Evolutionary conservation across 2,329 filamentous ascomycete genomes (phyloP).

Genomic region (Claviceps sp.): DNA sequence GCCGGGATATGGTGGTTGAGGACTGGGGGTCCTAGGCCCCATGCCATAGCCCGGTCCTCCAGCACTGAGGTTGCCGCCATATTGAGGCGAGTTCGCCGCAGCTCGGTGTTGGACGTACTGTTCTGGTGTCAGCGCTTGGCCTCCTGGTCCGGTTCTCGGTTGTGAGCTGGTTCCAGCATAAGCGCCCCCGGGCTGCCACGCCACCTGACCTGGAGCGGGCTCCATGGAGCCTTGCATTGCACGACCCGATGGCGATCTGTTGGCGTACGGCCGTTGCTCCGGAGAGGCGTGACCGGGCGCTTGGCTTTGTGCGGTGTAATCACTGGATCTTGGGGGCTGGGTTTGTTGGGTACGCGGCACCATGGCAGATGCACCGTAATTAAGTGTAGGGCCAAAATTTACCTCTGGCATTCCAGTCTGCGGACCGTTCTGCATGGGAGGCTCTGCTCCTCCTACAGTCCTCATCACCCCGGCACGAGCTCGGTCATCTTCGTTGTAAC

Average conservation of each 20-base stretch:
- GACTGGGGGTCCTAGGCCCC: constrained; percentile 13
- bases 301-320: constrained; percentile 8
- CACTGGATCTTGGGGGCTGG: constrained; percentile 10
- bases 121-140: constrained; percentile 54
- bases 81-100: constrained; percentile 38
- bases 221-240: constrained; percentile 36
- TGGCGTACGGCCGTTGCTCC: constrained; percentile 10
- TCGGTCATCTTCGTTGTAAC: constrained; percentile 41
- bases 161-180: constrained; percentile 28
- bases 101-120: constrained; percentile 73
- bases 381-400: constrained; percentile 76
- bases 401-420: constrained; percentile 54
- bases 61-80: constrained; percentile 44
- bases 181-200: constrained; percentile 65
- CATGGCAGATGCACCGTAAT: constrained; percentile 34
- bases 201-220: constrained; percentile 48
- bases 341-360: constrained; percentile 18
- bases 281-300: constrained; percentile 21
- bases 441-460: constrained; percentile 50
- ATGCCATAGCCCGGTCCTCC: constrained; percentile 21
- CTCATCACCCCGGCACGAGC: constrained; percentile 70
- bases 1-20: constrained; percentile 15
- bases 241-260: constrained; percentile 19
- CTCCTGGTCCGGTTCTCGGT: background rate
- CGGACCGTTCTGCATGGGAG: constrained; percentile 11